Evolutionary conservation across 2,329 filamentous ascomycete genomes (phyloP).

Genomic region (Fusarium sp.): DNA sequence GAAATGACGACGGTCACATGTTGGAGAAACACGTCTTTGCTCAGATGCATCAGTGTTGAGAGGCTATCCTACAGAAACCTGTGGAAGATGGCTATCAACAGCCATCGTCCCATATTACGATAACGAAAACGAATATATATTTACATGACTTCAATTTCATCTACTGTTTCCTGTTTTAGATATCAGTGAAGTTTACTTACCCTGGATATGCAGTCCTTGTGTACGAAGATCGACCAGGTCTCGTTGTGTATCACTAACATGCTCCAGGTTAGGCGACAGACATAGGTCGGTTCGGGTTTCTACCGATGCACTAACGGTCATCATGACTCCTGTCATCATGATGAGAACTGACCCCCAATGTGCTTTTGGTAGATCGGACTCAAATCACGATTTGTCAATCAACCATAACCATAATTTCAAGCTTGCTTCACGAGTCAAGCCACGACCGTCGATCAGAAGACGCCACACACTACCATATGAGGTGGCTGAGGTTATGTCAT

Average conservation of each 20-base stretch:
- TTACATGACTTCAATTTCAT: slow-evolving; percentile 9
- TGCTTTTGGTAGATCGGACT: not conserved
- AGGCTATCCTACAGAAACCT: slow-evolving; percentile 16
- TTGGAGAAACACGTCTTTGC: slow-evolving; percentile 22
- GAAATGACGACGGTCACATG: slow-evolving; percentile 16
- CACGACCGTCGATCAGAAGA: not conserved
- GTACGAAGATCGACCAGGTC: not conserved
- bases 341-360: not conserved
- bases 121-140: slow-evolving; percentile 35
- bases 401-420: not conserved
- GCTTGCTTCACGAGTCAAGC: not conserved
- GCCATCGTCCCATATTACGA: slow-evolving; percentile 19
- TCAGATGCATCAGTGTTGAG: slow-evolving; percentile 14
- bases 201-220: not conserved
- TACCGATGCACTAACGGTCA: not conserved
- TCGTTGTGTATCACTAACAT: not conserved
- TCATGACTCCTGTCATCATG: not conserved
- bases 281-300: not conserved
- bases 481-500: slow-evolving; percentile 11
- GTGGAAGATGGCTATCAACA: slow-evolving; percentile 6
- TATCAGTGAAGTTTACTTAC: not conserved
- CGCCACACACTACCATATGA: not conserved
- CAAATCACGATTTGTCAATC: not conserved
- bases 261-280: not conserved
- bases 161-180: not conserved